phyloP scores from a whole-genome alignment of 805 yeast genomes.

The Metschnikowia drakensbergensis region DNA sequence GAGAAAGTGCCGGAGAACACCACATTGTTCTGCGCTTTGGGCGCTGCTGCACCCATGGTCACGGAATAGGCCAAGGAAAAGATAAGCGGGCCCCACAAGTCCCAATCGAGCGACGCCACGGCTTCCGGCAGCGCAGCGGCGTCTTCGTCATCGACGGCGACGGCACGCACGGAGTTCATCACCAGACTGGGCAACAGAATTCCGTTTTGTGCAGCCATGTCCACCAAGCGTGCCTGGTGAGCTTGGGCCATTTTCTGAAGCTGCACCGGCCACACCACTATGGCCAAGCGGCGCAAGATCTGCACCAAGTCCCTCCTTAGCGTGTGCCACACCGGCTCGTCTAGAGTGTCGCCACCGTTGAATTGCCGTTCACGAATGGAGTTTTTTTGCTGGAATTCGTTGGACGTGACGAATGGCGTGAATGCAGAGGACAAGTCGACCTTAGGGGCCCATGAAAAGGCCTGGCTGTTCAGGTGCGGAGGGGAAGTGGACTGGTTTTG shows the following conservation, averaged over 20 bases:
- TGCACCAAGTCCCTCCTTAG: conserved; percentile 38
- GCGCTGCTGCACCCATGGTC: conserved; percentile 46
- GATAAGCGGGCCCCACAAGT: conserved; percentile 68
- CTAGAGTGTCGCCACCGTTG: conserved; percentile 67
- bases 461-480: background rate
- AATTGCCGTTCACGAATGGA: conserved; percentile 46
- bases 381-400: conserved; percentile 11
- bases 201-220: conserved; percentile 35
- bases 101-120: conserved; percentile 46
- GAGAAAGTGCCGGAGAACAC: conserved; percentile 65
- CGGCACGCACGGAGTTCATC: conserved; percentile 16
- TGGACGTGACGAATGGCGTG: conserved; percentile 16
- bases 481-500: background rate
- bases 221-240: conserved; percentile 33
- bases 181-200: conserved; percentile 35
- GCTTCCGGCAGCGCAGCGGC: conserved; percentile 7
- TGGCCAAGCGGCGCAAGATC: conserved; percentile 33
- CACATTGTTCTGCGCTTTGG: conserved; percentile 41
- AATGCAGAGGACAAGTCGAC: conserved; percentile 18
- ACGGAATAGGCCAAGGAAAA: conserved; percentile 57
- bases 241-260: conserved; percentile 32
- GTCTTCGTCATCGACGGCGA: conserved; percentile 13
- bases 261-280: conserved; percentile 45
- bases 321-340: conserved; percentile 63
- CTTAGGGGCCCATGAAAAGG: conserved; percentile 16